phyloP scores from a whole-genome alignment of 352 stramenopile genomes.

The Globisporangium parvum region DNA sequence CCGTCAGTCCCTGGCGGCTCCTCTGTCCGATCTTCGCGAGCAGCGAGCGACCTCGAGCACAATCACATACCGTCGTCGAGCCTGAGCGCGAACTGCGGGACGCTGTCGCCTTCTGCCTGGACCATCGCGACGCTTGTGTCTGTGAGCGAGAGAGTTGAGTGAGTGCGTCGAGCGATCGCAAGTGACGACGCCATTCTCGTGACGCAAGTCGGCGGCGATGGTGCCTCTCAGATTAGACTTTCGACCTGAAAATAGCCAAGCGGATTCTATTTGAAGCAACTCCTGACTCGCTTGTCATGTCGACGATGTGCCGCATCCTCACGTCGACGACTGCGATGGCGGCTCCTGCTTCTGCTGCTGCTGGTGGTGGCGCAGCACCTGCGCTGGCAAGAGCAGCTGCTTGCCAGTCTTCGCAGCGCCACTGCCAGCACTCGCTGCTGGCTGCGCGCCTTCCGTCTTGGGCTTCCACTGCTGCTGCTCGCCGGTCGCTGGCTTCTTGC shows the following conservation, averaged over 20 bases:
- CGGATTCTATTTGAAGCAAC: too few species aligned
- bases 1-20: neutral
- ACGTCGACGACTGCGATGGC: neutral
- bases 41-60: neutral
- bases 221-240: neutral
- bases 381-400: conserved; percentile 38
- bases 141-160: neutral
- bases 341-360: conserved; percentile 20
- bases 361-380: conserved; percentile 46
- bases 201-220: too few species aligned
- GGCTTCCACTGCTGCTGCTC: conserved; percentile 25
- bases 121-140: conserved; percentile 8
- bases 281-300: too few species aligned
- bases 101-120: conserved; percentile 6
- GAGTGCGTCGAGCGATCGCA: neutral
- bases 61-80: conserved; percentile 12
- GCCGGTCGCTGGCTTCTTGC: conserved; percentile 9
- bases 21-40: neutral
- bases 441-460: conserved; percentile 16
- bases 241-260: neutral
- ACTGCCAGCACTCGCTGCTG: neutral
- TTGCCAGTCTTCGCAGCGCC: conserved; percentile 15
- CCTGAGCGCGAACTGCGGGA: conserved; percentile 8
- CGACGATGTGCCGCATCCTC: too few species aligned
- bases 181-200: neutral